phyloP scores from a whole-genome alignment of 2,329 filamentous ascomycete genomes.

The Phaeomoniella chlamydospora region DNA sequence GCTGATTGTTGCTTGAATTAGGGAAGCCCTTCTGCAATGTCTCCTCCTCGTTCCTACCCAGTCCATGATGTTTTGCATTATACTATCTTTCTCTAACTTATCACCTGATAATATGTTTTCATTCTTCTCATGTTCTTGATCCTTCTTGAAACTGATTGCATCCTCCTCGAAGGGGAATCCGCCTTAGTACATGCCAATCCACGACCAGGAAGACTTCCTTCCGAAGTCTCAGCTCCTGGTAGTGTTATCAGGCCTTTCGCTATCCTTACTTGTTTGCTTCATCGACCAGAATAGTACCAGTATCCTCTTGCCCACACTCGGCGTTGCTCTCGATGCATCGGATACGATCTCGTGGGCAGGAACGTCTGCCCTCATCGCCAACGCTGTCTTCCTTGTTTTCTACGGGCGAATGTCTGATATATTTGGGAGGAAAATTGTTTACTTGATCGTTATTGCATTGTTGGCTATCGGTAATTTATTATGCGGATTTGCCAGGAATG shows the following conservation, averaged over 20 bases:
- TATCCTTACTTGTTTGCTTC: conserved; percentile 39
- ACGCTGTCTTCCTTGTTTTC: conserved; percentile 44
- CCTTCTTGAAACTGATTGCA: too few relatives aligned
- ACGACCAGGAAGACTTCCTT: not conserved
- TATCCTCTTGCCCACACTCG: conserved; percentile 37
- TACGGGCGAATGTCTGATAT: conserved; percentile 50
- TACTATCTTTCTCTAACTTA: too few relatives aligned
- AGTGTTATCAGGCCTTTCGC: conserved; percentile 37
- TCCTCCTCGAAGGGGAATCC: too few relatives aligned
- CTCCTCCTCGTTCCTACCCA: too few relatives aligned
- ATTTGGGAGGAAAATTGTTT: conserved; percentile 44
- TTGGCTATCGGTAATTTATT: conserved; percentile 43
- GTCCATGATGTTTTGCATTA: too few relatives aligned
- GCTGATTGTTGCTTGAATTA: too few relatives aligned
- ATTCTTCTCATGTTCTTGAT: too few relatives aligned
- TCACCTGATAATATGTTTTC: too few relatives aligned
- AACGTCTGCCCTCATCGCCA: conserved; percentile 19
- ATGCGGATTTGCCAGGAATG: conserved; percentile 41
- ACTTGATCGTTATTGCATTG: conserved; percentile 36
- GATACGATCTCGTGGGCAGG: conserved; percentile 3
- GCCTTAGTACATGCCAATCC: not conserved
- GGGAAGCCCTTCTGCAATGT: too few relatives aligned
- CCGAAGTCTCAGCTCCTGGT: not conserved
- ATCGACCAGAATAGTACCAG: conserved; percentile 45
- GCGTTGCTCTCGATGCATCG: conserved; percentile 27